phyloP scores from a whole-genome alignment of 139 green algal genomes.

The Yamagishiella unicocca region DNA sequence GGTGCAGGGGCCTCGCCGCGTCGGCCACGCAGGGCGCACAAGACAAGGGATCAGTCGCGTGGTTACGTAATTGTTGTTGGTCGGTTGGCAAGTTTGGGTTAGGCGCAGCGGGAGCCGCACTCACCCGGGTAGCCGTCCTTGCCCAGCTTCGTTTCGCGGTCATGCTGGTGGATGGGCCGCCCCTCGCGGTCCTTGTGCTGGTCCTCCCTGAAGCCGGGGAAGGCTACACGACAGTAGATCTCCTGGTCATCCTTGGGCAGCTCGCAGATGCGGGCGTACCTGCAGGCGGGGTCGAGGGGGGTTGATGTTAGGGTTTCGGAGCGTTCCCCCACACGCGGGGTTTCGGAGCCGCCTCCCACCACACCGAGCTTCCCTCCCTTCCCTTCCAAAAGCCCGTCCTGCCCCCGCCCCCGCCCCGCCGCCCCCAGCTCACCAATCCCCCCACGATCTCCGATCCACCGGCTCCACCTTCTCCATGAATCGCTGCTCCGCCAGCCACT shows the following conservation, averaged over 20 bases:
- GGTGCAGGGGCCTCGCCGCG: background rate
- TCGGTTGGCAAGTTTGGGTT: background rate
- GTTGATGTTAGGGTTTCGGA: no score
- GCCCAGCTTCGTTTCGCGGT: background rate
- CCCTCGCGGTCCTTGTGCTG: background rate
- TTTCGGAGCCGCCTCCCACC: no score
- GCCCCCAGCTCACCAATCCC: constrained; percentile 1
- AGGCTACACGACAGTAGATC: constrained; percentile 2
- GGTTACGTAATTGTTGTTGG: background rate
- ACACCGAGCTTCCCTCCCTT: no score
- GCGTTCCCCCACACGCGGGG: no score
- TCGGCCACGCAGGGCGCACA: background rate
- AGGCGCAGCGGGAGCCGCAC: background rate
- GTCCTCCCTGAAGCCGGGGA: constrained; percentile 39
- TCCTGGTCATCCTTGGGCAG: background rate
- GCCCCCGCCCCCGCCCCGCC: no score
- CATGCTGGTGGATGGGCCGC: background rate
- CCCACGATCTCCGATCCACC: background rate
- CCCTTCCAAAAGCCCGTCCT: no score
- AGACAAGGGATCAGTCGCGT: background rate
- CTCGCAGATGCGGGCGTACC: background rate
- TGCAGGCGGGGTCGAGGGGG: no score
- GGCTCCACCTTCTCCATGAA: constrained; percentile 7
- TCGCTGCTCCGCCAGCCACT: constrained; percentile 18
- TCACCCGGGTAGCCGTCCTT: constrained; percentile 14